Evolutionary conservation across 345 rosid species (phyloP).

Genomic region (Melastoma malabathricum): DNA sequence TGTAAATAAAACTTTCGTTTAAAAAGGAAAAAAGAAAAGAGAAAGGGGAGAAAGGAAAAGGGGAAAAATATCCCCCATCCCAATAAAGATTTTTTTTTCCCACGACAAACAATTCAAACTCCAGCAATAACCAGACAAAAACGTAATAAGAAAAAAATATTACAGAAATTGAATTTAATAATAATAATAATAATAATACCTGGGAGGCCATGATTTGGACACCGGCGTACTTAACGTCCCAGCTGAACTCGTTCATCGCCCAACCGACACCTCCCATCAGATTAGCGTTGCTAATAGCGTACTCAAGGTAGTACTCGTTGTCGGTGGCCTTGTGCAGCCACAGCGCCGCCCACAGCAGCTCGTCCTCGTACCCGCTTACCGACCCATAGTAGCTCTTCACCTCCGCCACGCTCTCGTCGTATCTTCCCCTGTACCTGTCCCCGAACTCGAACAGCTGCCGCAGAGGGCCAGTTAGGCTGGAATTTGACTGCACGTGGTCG

Average conservation of each 20-base stretch:
- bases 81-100: no score
- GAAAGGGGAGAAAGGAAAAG: no score
- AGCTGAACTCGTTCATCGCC: constrained; percentile 92
- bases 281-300: constrained; percentile 43
- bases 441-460: constrained; percentile 77
- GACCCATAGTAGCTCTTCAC: constrained; percentile 83
- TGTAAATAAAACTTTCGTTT: not conserved
- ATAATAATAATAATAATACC: constrained; percentile 21
- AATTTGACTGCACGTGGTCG: no score
- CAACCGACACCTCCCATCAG: constrained; percentile 70
- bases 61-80: no score
- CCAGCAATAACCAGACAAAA: no score
- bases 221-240: constrained; percentile 96
- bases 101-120: no score
- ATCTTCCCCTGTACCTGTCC: constrained; percentile 62
- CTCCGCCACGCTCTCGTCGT: constrained; percentile 55
- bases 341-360: constrained; percentile 87
- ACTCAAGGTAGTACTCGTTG: constrained; percentile 38
- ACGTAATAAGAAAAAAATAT: no score
- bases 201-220: constrained; percentile 68
- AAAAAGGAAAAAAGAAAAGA: not conserved
- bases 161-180: no score
- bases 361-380: constrained; percentile 92
- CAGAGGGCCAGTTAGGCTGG: no score
- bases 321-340: constrained; percentile 96